Base-by-base conservation (phyloP, 805 yeast species). In the Candida pseudofarinosa region DNA sequence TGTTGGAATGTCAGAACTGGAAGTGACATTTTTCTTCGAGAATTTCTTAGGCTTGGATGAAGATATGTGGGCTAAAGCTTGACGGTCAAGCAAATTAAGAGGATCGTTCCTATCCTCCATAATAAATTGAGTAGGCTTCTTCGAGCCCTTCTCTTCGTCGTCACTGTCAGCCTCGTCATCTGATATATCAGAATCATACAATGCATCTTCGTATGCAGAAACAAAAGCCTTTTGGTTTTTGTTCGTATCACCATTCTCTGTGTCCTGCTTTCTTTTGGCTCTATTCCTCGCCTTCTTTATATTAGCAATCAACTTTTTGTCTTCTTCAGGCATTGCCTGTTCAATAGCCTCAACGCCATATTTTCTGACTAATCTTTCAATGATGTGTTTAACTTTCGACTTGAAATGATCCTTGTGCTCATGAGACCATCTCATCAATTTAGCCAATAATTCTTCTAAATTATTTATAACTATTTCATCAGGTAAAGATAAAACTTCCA, bases 401-500 rank as follows among this genome's bases (percentile, higher is more conserved):
- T 88, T 89, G 76, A 93, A 93, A 59, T 89, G 96, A 38, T 95
- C 95, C 57, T 88, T 88, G 65, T 91, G 97, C 60, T 90, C 97
- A 61, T 88, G 93, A 34, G 97, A 88, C 93, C 97, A 90, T 47
- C 81, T 80, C 77, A 93, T 73, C 55, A 93, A 74, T 54, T 86
- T 84, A 19, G 77, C 71, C 41, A 93, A 69, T 40, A 93, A 66
- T 8, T 77, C 81, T 28, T 73, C 73, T 54, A 91, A 76, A 52
- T 83, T 81, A 6, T 81, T 74, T 51, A 75, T 76, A 42, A 93
- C 80, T 51, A 82, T 58, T 17, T 86, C 95, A 47, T 78, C 85
- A 12, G 97, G 95, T 43, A 93, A 74, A 15, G 88, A 78, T 48
- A 90, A 73, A 10, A 88, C 83, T 52, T 91, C 87, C 39, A 91